Evolutionary conservation across 2,329 filamentous ascomycete genomes (phyloP), one percentile per base, ranked within the genome.

Genomic region (Alternaria sp.): DNA sequence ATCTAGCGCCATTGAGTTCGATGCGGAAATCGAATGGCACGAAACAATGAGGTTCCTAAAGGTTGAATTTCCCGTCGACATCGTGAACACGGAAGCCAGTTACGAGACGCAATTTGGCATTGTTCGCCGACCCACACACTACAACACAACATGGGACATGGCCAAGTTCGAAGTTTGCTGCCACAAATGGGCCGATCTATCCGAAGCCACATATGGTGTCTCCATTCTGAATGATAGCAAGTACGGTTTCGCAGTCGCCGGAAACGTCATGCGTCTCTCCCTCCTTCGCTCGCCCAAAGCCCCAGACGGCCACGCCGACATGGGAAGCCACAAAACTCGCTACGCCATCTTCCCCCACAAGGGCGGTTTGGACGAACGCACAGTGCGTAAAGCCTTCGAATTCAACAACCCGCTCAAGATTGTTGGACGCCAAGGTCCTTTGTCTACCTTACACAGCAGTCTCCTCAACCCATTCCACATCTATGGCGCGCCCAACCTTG

Each of bases 11-110:
- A 85, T 98, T 14, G 90, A 96, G 65, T 88, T 94, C 63, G 85
- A 87, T 39, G 90, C 89, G 50, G 92, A 96, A 67, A 91, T 98
- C n/a, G 92, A 97, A 74, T 99, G 95, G 95, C 90, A 90, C 67
- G 95, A 99, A 78, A 92, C 88, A 11, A 97, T 95, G 90, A 96
- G 95, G 75, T 98, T 98, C 83, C 85, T 99, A 73, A 99, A 99
- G 83, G 94, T 98, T 50, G 95, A 99, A 77, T 99, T 99, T 80
- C 94, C 95, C 0, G 93, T 97, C 62, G 90, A 96, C 71, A 85
- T 98, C 63, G 86, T 88, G 67, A 97, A 94, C 78, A 96, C 90
- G 0, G 93, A 97, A 78, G 95, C 95, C 31, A 91, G 88, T 11
- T 99, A 99, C 77, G 95, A 99, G 78, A 96, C 92, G 7, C 93